A percentile compares a stretch with the other conserved stretches of the same genome.
Conservation (phyloP, 192 early-diverging fungal species). For the Entomortierella beljakovae region DNA sequence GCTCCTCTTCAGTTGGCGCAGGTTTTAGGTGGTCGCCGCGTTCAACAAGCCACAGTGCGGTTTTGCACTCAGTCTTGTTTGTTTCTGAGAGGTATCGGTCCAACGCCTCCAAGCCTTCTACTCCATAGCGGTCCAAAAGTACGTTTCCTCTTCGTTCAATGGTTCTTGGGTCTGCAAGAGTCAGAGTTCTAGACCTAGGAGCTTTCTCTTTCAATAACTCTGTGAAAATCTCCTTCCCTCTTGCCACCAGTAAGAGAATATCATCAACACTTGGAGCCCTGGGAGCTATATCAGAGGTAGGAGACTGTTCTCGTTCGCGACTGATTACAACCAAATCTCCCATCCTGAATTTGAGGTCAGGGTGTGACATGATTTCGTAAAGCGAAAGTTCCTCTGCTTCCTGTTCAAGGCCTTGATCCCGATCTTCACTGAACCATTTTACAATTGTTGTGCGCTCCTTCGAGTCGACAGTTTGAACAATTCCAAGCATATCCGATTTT, state of each 20-base stretch:
- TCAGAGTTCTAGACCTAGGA: background rate
- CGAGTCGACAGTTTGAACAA: conserved; percentile 54
- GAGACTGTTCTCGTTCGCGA: conserved; percentile 33
- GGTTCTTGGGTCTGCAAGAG: background rate
- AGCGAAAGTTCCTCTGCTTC: conserved; percentile 47
- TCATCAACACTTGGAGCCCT: conserved; percentile 50
- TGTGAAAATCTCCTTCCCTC: conserved; percentile 41
- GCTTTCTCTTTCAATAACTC: conserved; percentile 10
- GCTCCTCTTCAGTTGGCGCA: conserved; percentile 23
- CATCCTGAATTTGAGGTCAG: conserved; percentile 55
- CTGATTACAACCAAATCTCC: conserved; percentile 49
- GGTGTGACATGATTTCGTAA: conserved; percentile 55
- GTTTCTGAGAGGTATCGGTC: conserved; percentile 47
- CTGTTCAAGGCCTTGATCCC: conserved; percentile 45
- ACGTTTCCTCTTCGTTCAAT: conserved; percentile 25
- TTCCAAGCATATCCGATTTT: conserved; percentile 53
- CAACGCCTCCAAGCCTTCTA: conserved; percentile 47
- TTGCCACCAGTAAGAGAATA: conserved; percentile 26
- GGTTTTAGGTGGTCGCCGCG: conserved; percentile 33
- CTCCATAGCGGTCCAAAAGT: conserved; percentile 39
- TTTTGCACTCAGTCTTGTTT: conserved; percentile 32
- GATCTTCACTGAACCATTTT: conserved; percentile 59
- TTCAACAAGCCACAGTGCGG: conserved; percentile 28
- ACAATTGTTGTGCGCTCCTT: conserved; percentile 41
- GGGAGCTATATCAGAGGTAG: conserved; percentile 42